Evolutionary conservation across 495 filamentous ascomycete species (phyloP).

Genomic region (Haplographium delicatum): DNA sequence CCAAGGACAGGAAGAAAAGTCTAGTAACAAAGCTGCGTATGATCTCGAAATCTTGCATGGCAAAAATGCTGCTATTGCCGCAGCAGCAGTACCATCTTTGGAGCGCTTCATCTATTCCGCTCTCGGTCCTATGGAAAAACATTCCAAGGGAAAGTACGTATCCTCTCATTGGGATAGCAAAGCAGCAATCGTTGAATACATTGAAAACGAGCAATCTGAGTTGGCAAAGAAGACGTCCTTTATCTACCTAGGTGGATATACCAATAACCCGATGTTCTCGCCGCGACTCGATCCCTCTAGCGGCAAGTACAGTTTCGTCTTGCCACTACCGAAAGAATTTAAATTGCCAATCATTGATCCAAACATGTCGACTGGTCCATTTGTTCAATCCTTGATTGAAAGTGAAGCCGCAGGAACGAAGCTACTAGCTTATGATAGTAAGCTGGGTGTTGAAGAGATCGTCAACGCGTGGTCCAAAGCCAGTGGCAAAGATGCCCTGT

Average conservation of each 20-base stretch:
- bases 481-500: slow-evolving; percentile 28
- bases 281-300: slow-evolving; percentile 27
- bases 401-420: slow-evolving; percentile 33
- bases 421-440: slow-evolving; percentile 34
- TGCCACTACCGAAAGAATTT: slow-evolving; percentile 24
- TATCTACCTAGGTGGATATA: slow-evolving; percentile 34
- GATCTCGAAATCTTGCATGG: slow-evolving; percentile 4
- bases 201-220: slow-evolving; percentile 29
- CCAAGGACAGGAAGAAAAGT: slow-evolving; percentile 29
- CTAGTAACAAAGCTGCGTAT: slow-evolving; percentile 13
- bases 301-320: slow-evolving; percentile 26
- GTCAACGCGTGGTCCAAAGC: slow-evolving; percentile 30
- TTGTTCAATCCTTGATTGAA: slow-evolving; percentile 38
- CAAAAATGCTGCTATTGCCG: slow-evolving; percentile 26
- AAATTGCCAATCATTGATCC: slow-evolving; percentile 37
- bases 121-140: slow-evolving; percentile 27
- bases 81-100: slow-evolving; percentile 38
- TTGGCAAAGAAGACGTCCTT: slow-evolving; percentile 35
- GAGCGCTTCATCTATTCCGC: slow-evolving; percentile 39
- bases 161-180: slow-evolving; percentile 38
- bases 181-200: slow-evolving; percentile 31
- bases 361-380: slow-evolving; percentile 33
- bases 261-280: slow-evolving; percentile 26
- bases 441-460: slow-evolving; percentile 29
- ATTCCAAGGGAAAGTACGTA: slow-evolving; percentile 30